Percentiles rank a stretch among this genome's conserved stretches.
phyloP scores from a whole-genome alignment of 2,329 filamentous ascomycete species.

The Dactylella cylindrospora region DNA sequence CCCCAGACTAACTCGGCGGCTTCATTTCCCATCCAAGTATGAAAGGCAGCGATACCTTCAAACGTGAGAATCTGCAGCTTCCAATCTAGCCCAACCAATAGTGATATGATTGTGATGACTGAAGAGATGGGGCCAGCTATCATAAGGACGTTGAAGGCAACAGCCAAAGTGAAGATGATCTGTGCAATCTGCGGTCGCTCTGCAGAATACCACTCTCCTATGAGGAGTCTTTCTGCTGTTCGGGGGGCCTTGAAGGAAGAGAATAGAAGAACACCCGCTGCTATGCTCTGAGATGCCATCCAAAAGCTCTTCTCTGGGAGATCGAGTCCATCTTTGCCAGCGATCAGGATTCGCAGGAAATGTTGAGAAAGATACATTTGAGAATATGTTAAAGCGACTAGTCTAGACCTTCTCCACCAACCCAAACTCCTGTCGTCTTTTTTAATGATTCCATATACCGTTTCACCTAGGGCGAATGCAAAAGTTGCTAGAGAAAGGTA shows the following conservation, averaged over 20 bases:
- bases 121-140: conserved; percentile 10
- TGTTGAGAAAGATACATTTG: conserved; percentile 41
- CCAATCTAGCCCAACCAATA: conserved; percentile 26
- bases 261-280: conserved; percentile 15
- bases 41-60: conserved; percentile 22
- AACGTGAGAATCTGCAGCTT: conserved; percentile 13
- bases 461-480: conserved; percentile 20
- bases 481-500: conserved; percentile 35
- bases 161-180: conserved; percentile 12
- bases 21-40: conserved; percentile 7
- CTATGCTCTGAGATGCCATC: conserved; percentile 39
- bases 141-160: conserved; percentile 21
- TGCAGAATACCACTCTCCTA: conserved; percentile 17
- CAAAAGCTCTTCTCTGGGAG: conserved; percentile 27
- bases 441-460: conserved; percentile 16
- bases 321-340: conserved; percentile 10
- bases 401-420: conserved; percentile 34
- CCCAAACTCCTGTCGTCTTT: conserved; percentile 24
- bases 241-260: conserved; percentile 1
- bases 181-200: conserved; percentile 27
- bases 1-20: conserved; percentile 19
- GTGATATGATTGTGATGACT: background rate
- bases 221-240: conserved; percentile 9
- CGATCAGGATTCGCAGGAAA: conserved; percentile 16
- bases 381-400: conserved; percentile 31